A percentile compares a stretch with the other conserved stretches of the same genome.
Conservation (phyloP, 176 grass and related monocot species). For the Ananas comosus region DNA sequence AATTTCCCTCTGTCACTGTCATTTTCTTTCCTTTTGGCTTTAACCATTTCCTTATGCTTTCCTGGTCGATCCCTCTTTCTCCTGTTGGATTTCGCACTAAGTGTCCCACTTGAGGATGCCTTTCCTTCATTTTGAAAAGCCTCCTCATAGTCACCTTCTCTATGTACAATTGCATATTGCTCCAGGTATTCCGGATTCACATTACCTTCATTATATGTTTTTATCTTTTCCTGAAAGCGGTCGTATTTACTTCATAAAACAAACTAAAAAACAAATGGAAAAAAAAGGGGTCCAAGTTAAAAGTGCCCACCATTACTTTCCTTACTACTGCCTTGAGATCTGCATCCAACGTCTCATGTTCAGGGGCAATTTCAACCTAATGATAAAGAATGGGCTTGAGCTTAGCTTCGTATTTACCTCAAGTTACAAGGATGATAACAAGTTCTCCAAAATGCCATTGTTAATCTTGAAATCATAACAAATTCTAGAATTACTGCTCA, state of each 20-base stretch:
- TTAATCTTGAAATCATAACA: too few relatives aligned
- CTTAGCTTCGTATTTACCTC: too few relatives aligned
- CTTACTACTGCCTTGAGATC: constrained; percentile 72
- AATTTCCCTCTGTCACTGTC: constrained; percentile 34
- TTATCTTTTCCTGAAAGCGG: constrained; percentile 51
- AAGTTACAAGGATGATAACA: too few relatives aligned
- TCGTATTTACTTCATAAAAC: neutral
- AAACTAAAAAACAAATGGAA: neutral
- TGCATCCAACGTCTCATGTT: constrained; percentile 71
- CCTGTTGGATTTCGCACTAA: constrained; percentile 72
- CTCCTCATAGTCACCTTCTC: constrained; percentile 34
- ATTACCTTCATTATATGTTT: constrained; percentile 30
- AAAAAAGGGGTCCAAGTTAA: constrained; percentile 1
- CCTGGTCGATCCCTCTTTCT: constrained; percentile 32
- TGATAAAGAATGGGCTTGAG: too few relatives aligned
- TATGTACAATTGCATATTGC: too few relatives aligned
- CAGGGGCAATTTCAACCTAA: constrained; percentile 24
- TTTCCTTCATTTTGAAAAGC: constrained; percentile 49
- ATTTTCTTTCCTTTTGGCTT: constrained; percentile 61
- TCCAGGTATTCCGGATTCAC: constrained; percentile 25
- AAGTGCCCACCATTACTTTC: constrained; percentile 57
- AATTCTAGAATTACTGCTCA: too few relatives aligned
- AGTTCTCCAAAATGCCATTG: too few relatives aligned
- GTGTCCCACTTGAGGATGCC: constrained; percentile 54
- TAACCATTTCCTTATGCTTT: constrained; percentile 31